phyloP scores from a whole-genome alignment of 2,329 filamentous ascomycete species.

The Calonectria honghensis region DNA sequence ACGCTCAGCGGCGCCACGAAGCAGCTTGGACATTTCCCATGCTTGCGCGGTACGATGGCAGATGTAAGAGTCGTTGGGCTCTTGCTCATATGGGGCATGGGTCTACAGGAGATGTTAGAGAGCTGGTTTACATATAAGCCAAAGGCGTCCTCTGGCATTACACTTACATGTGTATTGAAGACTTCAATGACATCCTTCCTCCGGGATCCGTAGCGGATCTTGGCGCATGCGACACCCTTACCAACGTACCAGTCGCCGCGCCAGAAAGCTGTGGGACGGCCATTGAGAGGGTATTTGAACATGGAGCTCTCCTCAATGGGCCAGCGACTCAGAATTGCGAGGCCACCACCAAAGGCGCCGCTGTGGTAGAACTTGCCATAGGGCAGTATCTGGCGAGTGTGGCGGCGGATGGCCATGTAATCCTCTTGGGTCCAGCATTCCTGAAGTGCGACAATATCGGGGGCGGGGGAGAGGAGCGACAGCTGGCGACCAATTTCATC shows the following conservation, averaged over 20 bases:
- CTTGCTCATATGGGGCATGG: slow-evolving; percentile 90
- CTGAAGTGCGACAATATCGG: slow-evolving; percentile 93
- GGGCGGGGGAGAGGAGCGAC: slow-evolving; percentile 78
- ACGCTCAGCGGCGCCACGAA: slow-evolving; percentile 85
- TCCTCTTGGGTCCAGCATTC: slow-evolving; percentile 95
- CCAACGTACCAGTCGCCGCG: slow-evolving; percentile 97
- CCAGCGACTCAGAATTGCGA: slow-evolving; percentile 93
- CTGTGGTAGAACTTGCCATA: slow-evolving; percentile 95
- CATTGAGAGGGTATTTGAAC: slow-evolving; percentile 92
- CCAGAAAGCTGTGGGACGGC: slow-evolving; percentile 93
- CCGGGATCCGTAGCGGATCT: slow-evolving; percentile 81
- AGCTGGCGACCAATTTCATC: slow-evolving; percentile 89
- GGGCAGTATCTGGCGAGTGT: slow-evolving; percentile 84
- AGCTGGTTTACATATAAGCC: neutral
- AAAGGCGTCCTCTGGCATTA: slow-evolving; percentile 12
- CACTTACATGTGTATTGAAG: slow-evolving; percentile 89
- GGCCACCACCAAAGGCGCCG: slow-evolving; percentile 90
- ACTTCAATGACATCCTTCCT: slow-evolving; percentile 85
- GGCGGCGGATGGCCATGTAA: slow-evolving; percentile 84
- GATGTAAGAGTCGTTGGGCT: slow-evolving; percentile 88
- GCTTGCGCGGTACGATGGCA: slow-evolving; percentile 94
- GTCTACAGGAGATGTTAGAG: slow-evolving; percentile 61
- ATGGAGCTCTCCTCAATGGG: slow-evolving; percentile 93
- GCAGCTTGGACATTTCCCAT: slow-evolving; percentile 94
- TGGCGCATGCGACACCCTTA: slow-evolving; percentile 91